These are phyloP conservation scores for Lantana camara DNA, from an alignment of 257 asterid species.

Conservation along the genomic window DNA sequence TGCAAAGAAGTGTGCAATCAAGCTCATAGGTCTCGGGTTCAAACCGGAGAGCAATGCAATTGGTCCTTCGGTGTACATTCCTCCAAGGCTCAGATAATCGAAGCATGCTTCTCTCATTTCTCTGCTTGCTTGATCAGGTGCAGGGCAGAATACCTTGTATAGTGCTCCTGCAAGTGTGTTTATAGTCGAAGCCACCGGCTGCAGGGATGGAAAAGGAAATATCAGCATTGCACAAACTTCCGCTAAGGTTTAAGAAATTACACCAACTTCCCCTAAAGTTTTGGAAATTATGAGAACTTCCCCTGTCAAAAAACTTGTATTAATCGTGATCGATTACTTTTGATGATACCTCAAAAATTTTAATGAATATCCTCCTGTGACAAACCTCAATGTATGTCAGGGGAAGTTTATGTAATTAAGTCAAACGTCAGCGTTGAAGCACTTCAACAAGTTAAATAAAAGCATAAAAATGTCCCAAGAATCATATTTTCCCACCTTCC, in stretches of 20 bases:
- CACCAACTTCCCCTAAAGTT: no score
- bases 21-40: constrained; percentile 54
- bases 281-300: no score
- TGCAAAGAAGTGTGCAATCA: constrained; percentile 59
- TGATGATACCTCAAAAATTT: no score
- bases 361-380: no score
- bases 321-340: no score
- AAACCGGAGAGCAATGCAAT: constrained; percentile 50
- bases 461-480: no score
- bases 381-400: no score
- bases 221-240: not conserved
- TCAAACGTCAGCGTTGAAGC: no score
- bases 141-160: constrained; percentile 53
- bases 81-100: constrained; percentile 52
- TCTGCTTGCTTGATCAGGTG: constrained; percentile 48
- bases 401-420: no score
- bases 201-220: not conserved
- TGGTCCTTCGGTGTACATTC: constrained; percentile 47
- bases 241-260: not conserved
- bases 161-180: constrained; percentile 55
- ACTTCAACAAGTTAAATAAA: no score
- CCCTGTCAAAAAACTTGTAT: no score
- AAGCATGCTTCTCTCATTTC: constrained; percentile 61
- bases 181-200: constrained; percentile 60
- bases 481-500: constrained; percentile 49